Conservation (phyloP, 192 early-diverging fungal species). For the Coemansia sp. region DNA sequence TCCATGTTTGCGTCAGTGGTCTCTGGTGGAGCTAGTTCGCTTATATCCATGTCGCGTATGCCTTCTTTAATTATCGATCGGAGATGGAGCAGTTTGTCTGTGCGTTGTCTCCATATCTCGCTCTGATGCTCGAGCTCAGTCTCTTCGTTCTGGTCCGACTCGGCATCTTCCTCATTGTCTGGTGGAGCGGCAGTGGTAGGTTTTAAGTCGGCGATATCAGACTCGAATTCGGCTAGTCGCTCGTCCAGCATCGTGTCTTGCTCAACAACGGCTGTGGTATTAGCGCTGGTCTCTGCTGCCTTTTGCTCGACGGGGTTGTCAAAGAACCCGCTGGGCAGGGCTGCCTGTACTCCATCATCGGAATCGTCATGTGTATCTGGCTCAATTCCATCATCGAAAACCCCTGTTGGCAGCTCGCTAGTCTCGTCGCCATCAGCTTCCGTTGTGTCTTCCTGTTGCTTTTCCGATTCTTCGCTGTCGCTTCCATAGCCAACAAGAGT, state of each 20-base stretch:
- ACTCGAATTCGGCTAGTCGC: slow-evolving; percentile 28
- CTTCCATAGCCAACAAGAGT: slow-evolving; percentile 17
- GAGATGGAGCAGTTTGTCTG: slow-evolving; percentile 17
- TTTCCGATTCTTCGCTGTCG: slow-evolving; percentile 11
- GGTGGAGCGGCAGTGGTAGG: not conserved
- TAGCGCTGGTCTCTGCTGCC: not conserved
- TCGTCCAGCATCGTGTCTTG: slow-evolving; percentile 10
- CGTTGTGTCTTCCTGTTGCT: not conserved
- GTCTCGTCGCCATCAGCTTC: not conserved
- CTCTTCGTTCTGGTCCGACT: not conserved
- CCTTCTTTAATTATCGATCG: slow-evolving; percentile 31
- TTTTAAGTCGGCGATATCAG: slow-evolving; percentile 23
- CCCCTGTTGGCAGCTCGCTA: slow-evolving; percentile 17
- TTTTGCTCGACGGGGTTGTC: slow-evolving; percentile 2
- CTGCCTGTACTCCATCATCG: not conserved
- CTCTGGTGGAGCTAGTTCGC: not conserved
- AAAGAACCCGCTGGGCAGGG: slow-evolving; percentile 20
- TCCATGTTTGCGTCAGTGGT: not conserved
- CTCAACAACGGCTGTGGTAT: not conserved
- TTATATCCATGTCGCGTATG: slow-evolving; percentile 16
- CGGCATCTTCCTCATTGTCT: not conserved
- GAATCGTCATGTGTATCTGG: not conserved
- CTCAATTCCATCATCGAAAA: slow-evolving; percentile 21
- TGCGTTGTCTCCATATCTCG: slow-evolving; percentile 17
- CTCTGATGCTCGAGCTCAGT: slow-evolving; percentile 11